Evolutionary conservation across 371 early-diverging fungal genomes (phyloP).

Genomic region (Mucor lusitanicus): DNA sequence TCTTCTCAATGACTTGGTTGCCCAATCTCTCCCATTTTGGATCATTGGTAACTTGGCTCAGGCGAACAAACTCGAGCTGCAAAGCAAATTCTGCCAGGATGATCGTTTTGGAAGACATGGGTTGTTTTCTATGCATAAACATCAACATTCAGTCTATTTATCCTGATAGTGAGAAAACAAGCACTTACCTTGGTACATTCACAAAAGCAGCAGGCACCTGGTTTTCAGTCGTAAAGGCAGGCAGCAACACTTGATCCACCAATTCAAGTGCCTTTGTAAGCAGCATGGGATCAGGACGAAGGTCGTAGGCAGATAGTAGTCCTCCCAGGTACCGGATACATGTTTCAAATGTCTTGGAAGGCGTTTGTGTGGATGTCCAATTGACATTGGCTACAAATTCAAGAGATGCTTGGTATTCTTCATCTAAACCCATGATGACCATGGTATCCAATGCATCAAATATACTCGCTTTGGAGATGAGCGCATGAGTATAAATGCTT

Average conservation of each 20-base stretch:
- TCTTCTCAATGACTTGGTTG: background rate
- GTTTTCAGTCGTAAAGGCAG: slow-evolving; percentile 74
- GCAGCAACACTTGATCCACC: slow-evolving; percentile 64
- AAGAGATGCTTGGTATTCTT: slow-evolving; percentile 54
- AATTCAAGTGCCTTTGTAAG: slow-evolving; percentile 75
- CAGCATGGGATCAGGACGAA: slow-evolving; percentile 58
- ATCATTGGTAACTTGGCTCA: background rate
- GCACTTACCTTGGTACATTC: background rate
- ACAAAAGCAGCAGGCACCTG: slow-evolving; percentile 63
- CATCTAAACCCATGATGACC: slow-evolving; percentile 72
- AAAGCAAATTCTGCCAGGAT: slow-evolving; percentile 3
- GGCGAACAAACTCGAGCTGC: background rate
- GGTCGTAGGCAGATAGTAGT: slow-evolving; percentile 61
- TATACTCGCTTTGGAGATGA: slow-evolving; percentile 53
- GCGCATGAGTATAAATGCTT: background rate
- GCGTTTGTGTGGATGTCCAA: slow-evolving; percentile 34
- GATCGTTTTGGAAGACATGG: background rate
- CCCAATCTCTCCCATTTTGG: background rate
- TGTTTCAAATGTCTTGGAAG: slow-evolving; percentile 68
- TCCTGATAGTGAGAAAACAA: background rate
- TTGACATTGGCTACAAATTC: slow-evolving; percentile 60
- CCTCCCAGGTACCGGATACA: slow-evolving; percentile 79
- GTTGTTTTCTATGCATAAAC: background rate
- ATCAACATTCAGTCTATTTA: background rate
- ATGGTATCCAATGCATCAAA: slow-evolving; percentile 89